phyloP scores from a whole-genome alignment of 768 basidiomycete genomes.

The Sarcodon sp. region DNA sequence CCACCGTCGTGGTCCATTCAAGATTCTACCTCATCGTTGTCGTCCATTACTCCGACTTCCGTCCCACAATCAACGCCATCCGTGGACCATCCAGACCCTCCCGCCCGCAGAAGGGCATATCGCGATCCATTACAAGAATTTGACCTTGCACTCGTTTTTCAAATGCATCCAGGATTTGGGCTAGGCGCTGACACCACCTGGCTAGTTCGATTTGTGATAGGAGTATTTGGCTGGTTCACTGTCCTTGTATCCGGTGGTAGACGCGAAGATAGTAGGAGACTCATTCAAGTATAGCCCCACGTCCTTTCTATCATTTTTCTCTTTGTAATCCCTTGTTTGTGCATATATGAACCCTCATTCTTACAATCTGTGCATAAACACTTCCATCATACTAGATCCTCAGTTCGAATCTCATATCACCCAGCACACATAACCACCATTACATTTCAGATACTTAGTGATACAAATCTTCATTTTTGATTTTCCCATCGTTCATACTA shows the following conservation, averaged over 20 bases:
- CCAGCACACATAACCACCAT: no score
- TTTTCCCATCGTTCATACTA: no score
- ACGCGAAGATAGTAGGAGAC: background rate
- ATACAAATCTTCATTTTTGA: no score
- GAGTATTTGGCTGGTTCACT: conserved; percentile 68
- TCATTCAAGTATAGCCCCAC: no score
- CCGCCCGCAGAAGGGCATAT: conserved; percentile 5
- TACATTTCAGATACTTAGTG: no score
- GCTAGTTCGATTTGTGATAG: conserved; percentile 72
- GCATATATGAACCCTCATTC: no score
- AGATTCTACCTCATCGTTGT: conserved; percentile 11
- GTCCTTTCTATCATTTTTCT: no score
- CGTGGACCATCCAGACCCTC: no score
- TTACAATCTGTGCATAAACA: no score
- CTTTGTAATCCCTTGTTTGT: no score
- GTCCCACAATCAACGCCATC: conserved; percentile 4
- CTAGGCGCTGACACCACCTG: conserved; percentile 63
- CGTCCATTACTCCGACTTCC: conserved; percentile 12
- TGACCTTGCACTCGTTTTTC: conserved; percentile 69
- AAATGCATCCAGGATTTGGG: conserved; percentile 60
- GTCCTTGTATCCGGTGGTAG: conserved; percentile 14
- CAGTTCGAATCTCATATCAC: no score
- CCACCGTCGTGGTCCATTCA: conserved; percentile 28
- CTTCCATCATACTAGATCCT: no score
- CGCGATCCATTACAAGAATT: conserved; percentile 19